These are phyloP conservation scores for Leccinum uliginosum DNA, from an alignment of 768 basidiomycete genomes.

Conservation along the genomic window DNA sequence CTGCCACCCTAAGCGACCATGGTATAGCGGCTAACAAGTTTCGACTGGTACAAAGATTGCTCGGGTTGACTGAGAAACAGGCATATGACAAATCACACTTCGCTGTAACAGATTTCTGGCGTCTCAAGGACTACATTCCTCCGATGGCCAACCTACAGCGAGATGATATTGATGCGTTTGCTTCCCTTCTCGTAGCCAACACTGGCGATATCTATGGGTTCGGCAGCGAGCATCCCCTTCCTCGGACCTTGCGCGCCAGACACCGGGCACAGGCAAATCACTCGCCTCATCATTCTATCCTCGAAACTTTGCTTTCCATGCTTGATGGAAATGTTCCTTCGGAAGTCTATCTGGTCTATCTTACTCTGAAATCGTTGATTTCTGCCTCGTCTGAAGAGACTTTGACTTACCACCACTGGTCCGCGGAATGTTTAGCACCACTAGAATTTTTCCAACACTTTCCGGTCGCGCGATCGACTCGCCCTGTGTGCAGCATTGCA, in stretches of 20 bases:
- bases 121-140: conserved; percentile 75
- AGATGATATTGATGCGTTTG: conserved; percentile 71
- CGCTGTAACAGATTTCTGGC: conserved; percentile 70
- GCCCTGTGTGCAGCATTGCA: conserved; percentile 34
- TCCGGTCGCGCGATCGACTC: conserved; percentile 32
- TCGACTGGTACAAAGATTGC: conserved; percentile 63
- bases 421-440: conserved; percentile 40
- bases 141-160: conserved; percentile 46
- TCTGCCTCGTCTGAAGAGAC: conserved; percentile 34
- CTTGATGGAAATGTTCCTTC: conserved; percentile 47
- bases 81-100: conserved; percentile 45
- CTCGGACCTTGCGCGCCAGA: conserved; percentile 40
- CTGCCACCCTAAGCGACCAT: conserved; percentile 51
- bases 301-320: conserved; percentile 52
- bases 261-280: conserved; percentile 25
- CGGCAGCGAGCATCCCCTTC: conserved; percentile 43
- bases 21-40: conserved; percentile 74
- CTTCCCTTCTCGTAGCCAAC: conserved; percentile 54
- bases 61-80: conserved; percentile 39
- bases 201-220: conserved; percentile 62
- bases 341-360: conserved; percentile 56
- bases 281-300: conserved; percentile 46
- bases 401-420: conserved; percentile 28
- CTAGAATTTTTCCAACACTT: conserved; percentile 49
- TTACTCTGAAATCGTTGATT: conserved; percentile 57